Evolutionary conservation across 768 basidiomycete genomes (phyloP), one percentile per base, ranked within the genome.

Genomic region (Boletus subparvulus): DNA sequence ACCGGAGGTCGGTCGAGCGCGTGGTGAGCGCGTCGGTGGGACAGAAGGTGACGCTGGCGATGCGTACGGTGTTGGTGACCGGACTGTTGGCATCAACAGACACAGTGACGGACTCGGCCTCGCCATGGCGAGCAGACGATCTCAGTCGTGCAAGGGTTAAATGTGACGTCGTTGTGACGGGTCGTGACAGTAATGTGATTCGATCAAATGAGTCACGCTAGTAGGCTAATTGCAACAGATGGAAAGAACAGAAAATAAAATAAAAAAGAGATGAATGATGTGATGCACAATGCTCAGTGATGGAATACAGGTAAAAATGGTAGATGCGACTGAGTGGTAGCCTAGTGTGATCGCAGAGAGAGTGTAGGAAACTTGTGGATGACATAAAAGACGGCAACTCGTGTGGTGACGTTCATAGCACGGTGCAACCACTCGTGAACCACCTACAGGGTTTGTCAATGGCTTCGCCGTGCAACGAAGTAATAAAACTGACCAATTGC

Each of bases 371-470:
- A 36, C 11, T n/a, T 49, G 44, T 61, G 53, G 46, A 58, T 33
- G 52, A 51, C 54, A 69, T 52, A 50, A 19, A 46, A 35, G 43
- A 49, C 10, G 44, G 30, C 9, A 35, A 57, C 35, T 41, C 21
- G 4, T 19, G 55, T 14, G 32, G 43, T 35, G 19, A n/a, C 12
- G 37, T 16, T 73, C 65, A 80, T 61, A 74, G 80, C 61, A 88
- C 78, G 17, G 79, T 77, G 69, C 88, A 90, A 41, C 88, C 88
- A 61, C 78, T 82, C 60, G 84, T 79, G 69, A 88, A 89, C 88
- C 88, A 90, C 87, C 87, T 89, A 69, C 58, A 67, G 63, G 63
- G 45, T 36, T 24, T 39, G 40, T 65, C 47, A 68, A 52, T 26
- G 46, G 39, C 26, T 55, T 65, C 60, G 45, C 50, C 17, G 56